Conservation (phyloP, 352 stramenopile species). For the Phytophthora palmivora region DNA sequence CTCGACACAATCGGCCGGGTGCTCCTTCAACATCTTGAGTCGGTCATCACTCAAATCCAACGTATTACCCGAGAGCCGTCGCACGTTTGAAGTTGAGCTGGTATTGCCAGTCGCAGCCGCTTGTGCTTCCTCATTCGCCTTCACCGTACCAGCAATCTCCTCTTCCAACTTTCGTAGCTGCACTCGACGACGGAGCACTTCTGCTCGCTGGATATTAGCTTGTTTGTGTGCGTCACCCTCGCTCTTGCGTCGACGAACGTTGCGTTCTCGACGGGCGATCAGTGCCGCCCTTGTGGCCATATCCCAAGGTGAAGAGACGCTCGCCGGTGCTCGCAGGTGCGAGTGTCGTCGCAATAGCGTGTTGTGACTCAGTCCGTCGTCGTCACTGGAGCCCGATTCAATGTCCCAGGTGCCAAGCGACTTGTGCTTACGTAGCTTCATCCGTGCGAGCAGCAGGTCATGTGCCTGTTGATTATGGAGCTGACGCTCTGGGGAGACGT, state of each 20-base stretch:
- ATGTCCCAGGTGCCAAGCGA: slow-evolving; percentile 54
- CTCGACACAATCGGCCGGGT: slow-evolving; percentile 63
- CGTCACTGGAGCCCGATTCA: slow-evolving; percentile 56
- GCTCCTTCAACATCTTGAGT: slow-evolving; percentile 61
- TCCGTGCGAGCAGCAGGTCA: slow-evolving; percentile 26
- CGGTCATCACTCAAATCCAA: slow-evolving; percentile 55
- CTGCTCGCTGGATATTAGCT: slow-evolving; percentile 56
- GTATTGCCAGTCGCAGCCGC: slow-evolving; percentile 18
- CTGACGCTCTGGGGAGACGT: slow-evolving; percentile 38
- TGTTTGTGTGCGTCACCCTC: slow-evolving; percentile 71
- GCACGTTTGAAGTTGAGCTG: slow-evolving; percentile 11
- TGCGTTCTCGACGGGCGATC: slow-evolving; percentile 32
- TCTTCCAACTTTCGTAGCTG: slow-evolving; percentile 72
- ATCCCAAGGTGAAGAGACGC: slow-evolving; percentile 16
- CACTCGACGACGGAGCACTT: slow-evolving; percentile 72
- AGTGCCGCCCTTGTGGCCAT: slow-evolving; percentile 20
- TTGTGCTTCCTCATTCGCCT: slow-evolving; percentile 54
- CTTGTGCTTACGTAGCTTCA: slow-evolving; percentile 46
- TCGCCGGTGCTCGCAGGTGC: slow-evolving; percentile 27
- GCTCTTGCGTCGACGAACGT: slow-evolving; percentile 67
- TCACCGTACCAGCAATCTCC: slow-evolving; percentile 76
- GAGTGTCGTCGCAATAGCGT: slow-evolving; percentile 27
- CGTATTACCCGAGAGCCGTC: slow-evolving; percentile 35
- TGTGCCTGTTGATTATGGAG: slow-evolving; percentile 30
- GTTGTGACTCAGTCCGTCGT: slow-evolving; percentile 31